These are phyloP conservation scores for Hyphodiscus sp. DNA, from an alignment of 2,329 filamentous ascomycete genomes.

Conservation along the genomic window DNA sequence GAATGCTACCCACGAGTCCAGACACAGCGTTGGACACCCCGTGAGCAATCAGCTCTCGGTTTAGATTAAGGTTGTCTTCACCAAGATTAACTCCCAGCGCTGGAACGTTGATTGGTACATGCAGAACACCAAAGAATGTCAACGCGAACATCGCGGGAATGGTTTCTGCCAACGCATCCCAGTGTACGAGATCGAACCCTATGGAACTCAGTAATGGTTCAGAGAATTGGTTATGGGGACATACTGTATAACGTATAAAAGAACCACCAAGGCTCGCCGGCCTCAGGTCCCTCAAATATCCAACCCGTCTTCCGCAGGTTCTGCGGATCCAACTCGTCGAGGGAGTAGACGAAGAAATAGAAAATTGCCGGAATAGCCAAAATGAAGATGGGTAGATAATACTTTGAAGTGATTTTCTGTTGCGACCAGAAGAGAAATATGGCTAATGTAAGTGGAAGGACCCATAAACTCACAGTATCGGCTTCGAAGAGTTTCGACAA, in stretches of 20 bases:
- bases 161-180: slow-evolving; percentile 74
- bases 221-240: slow-evolving; percentile 31
- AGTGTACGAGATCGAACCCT: slow-evolving; percentile 79
- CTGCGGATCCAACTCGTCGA: slow-evolving; percentile 61
- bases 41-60: slow-evolving; percentile 86
- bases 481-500: slow-evolving; percentile 65
- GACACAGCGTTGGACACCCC: slow-evolving; percentile 90
- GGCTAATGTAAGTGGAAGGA: slow-evolving; percentile 69
- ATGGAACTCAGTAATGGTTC: slow-evolving; percentile 5
- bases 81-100: slow-evolving; percentile 84
- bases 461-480: slow-evolving; percentile 78
- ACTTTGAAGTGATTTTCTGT: slow-evolving; percentile 70
- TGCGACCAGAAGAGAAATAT: slow-evolving; percentile 71
- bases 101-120: slow-evolving; percentile 97
- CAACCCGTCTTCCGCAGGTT: slow-evolving; percentile 69
- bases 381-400: slow-evolving; percentile 83
- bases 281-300: slow-evolving; percentile 81
- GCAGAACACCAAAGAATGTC: slow-evolving; percentile 94
- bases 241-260: slow-evolving; percentile 94
- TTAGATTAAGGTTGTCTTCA: slow-evolving; percentile 86
- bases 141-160: slow-evolving; percentile 93
- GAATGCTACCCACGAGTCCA: slow-evolving; percentile 78
- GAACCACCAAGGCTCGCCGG: slow-evolving; percentile 92
- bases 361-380: slow-evolving; percentile 69
- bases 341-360: slow-evolving; percentile 66